Evolutionary conservation across 176 grass and related monocot genomes (phyloP).

Genomic region (Themeda triandra): DNA sequence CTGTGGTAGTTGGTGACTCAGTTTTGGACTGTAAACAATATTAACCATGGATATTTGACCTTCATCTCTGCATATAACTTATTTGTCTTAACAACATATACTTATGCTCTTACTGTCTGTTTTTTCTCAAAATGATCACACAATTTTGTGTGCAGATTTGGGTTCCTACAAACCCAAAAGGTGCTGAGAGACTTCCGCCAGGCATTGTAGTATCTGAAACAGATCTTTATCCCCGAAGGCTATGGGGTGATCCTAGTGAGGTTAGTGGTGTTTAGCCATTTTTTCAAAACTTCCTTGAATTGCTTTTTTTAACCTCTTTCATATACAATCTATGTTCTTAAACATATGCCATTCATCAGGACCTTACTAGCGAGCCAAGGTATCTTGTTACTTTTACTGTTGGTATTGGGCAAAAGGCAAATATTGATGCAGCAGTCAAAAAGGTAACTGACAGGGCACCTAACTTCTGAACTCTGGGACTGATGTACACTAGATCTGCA

Average conservation of each 20-base stretch:
- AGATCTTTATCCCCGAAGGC: slow-evolving; percentile 68
- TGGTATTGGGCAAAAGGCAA: slow-evolving; percentile 66
- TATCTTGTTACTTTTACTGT: slow-evolving; percentile 90
- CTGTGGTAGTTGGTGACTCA: neutral
- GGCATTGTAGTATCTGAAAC: slow-evolving; percentile 83
- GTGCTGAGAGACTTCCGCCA: slow-evolving; percentile 78
- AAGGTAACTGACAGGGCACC: slow-evolving; percentile 37
- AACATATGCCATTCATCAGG: slow-evolving; percentile 44
- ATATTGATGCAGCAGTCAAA: slow-evolving; percentile 83
- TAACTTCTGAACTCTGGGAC: neutral
- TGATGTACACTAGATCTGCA: slow-evolving; percentile 1
- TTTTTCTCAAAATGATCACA: neutral
- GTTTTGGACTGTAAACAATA: neutral
- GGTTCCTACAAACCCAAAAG: slow-evolving; percentile 86
- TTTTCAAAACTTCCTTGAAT: neutral
- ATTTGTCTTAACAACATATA: neutral
- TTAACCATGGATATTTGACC: neutral
- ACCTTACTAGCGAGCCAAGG: slow-evolving; percentile 54
- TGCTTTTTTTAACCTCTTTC: neutral
- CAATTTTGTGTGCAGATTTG: slow-evolving; percentile 43
- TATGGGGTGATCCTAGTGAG: slow-evolving; percentile 93
- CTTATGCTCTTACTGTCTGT: neutral
- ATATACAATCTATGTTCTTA: slow-evolving; percentile 23
- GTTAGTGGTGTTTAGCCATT: slow-evolving; percentile 41
- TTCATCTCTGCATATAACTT: neutral